A percentile compares a stretch with the other conserved stretches of the same genome.
Evolutionary conservation across 306 rosid species (phyloP).

Genomic region (Prinsepia uniflora): DNA sequence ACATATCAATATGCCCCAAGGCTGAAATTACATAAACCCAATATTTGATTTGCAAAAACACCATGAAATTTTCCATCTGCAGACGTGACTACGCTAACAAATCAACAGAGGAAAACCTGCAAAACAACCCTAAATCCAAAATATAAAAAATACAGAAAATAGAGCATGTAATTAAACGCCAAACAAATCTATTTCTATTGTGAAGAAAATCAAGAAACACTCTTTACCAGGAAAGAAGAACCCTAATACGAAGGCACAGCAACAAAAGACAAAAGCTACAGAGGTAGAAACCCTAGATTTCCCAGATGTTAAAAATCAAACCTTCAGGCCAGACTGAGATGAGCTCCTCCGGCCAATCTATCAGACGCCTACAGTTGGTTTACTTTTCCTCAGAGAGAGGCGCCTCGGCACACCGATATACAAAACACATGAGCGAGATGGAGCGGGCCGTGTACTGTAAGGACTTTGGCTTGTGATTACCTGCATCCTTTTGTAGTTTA

Average conservation of each 20-base stretch:
- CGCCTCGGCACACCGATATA: not conserved
- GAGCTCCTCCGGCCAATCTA: not conserved
- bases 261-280: not conserved
- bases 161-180: not conserved
- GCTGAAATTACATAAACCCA: slow-evolving; percentile 13
- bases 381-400: not conserved
- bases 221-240: not conserved
- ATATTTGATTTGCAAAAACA: not conserved
- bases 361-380: not conserved
- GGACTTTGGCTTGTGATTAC: not conserved
- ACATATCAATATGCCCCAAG: not conserved
- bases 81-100: not conserved
- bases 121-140: not conserved
- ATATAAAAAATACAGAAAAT: not conserved
- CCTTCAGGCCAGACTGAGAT: slow-evolving; percentile 40
- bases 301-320: slow-evolving; percentile 11
- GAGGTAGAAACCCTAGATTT: slow-evolving; percentile 23
- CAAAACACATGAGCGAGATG: not conserved
- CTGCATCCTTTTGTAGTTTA: not conserved
- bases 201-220: not conserved
- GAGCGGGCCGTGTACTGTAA: not conserved
- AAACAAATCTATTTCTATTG: not conserved
- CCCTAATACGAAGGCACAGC: slow-evolving; percentile 4
- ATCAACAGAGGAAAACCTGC: not conserved
- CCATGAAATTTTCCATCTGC: not conserved